Evolutionary conservation across 768 basidiomycete genomes (phyloP).

Genomic region (Imleria badia): DNA sequence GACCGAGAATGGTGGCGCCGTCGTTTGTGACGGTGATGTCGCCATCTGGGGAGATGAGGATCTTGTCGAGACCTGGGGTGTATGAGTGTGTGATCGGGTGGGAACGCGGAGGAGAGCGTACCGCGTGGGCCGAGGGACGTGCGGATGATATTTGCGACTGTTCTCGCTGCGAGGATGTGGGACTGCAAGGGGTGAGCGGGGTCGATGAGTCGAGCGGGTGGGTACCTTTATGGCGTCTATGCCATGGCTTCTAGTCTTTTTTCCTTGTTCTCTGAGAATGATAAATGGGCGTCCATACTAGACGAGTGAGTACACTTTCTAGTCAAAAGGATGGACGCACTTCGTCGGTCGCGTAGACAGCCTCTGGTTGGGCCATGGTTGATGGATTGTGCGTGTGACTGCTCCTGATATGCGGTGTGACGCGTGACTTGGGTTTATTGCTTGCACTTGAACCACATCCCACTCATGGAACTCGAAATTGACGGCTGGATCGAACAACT

Average conservation of each 20-base stretch:
- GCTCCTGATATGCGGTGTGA: conserved; percentile 25
- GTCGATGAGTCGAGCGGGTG: background rate
- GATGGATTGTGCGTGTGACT: conserved; percentile 25
- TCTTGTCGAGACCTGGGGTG: conserved; percentile 85
- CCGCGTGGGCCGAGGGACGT: conserved; percentile 95
- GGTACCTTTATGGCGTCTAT: conserved; percentile 91
- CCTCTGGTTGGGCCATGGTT: conserved; percentile 48
- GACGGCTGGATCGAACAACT: conserved; percentile 97
- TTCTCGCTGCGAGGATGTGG: conserved; percentile 93
- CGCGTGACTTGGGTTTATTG: conserved; percentile 25
- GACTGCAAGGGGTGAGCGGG: conserved; percentile 46
- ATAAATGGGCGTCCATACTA: conserved; percentile 97
- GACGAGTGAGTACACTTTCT: conserved; percentile 5
- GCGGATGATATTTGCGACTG: conserved; percentile 91
- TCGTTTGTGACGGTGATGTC: conserved; percentile 99
- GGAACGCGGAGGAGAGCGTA: conserved; percentile 30
- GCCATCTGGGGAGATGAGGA: conserved; percentile 93
- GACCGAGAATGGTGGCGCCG: conserved; percentile 95
- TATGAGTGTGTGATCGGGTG: conserved; percentile 13
- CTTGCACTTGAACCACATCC: conserved; percentile 17
- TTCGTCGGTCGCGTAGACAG: conserved; percentile 87
- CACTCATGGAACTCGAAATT: conserved; percentile 65
- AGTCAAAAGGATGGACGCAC: conserved; percentile 35
- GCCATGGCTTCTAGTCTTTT: conserved; percentile 90
- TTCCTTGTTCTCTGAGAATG: conserved; percentile 91